Evolutionary conservation across 1,284 basidiomycete genomes (phyloP).

Genomic region (Microbotryomycetes sp.): DNA sequence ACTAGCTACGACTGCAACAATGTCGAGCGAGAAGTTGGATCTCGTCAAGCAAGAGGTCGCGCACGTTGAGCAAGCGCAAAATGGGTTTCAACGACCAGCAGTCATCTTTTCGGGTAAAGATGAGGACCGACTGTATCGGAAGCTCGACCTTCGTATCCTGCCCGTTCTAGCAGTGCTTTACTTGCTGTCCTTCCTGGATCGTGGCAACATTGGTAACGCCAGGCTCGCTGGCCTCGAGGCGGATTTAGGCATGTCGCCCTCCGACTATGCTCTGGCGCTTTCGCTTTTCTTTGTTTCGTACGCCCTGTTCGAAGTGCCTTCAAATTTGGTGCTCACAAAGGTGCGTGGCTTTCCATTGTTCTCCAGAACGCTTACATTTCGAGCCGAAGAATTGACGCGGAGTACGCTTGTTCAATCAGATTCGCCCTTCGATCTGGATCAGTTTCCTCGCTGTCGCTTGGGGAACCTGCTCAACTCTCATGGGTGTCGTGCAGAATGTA

Average conservation of each 20-base stretch:
- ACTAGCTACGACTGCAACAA: too few relatives aligned
- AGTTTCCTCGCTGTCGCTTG: background rate
- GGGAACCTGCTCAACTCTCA: background rate
- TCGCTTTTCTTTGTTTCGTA: background rate
- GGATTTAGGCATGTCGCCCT: background rate
- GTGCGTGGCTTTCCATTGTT: background rate
- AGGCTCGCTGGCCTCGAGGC: background rate
- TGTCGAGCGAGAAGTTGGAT: background rate
- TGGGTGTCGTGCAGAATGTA: background rate
- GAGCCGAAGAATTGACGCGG: background rate
- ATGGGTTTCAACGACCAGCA: background rate
- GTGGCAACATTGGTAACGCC: background rate
- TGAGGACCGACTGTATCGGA: background rate
- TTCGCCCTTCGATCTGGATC: background rate
- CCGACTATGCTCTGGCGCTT: background rate
- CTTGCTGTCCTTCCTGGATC: background rate
- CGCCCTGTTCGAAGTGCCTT: background rate
- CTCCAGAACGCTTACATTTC: background rate
- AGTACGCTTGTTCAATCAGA: background rate
- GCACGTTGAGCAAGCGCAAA: background rate
- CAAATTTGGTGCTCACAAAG: constrained; percentile 1
- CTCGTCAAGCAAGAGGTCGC: background rate
- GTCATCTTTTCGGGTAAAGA: background rate
- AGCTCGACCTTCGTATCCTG: background rate
- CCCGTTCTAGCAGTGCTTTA: background rate